Base-by-base conservation (phyloP, 345 rosid genomes). In the Arabidopsis suecica region DNA sequence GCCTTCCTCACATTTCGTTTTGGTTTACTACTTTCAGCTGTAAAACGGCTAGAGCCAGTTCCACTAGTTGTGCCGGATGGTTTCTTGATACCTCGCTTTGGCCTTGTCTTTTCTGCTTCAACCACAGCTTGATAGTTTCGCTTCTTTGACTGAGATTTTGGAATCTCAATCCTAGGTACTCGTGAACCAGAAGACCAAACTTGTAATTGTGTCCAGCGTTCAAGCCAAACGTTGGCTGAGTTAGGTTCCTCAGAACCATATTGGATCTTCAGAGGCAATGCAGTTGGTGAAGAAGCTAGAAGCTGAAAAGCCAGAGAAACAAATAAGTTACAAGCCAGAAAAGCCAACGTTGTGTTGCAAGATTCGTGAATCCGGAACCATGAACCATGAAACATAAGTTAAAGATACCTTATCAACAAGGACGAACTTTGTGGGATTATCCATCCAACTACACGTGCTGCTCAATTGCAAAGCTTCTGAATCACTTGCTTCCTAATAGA, bases 201-300 rank as follows among this genome's bases (percentile, higher is more conserved):
- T 68, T 48, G 83, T 58, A 85, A 73, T n/a, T 40, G 83, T 65
- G 89, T 83, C 97, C 98, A 93, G 64, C 95, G 88, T 73, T 76
- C 85, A 66, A 89, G 84, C 98, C 98, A 93, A 65, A 78, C 83
- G 82, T 77, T 58, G 36, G 84, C 82, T 5, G 87, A 84, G 79
- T 93, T 90, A 48, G 89, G 85, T 42, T 90, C 89, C 74, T 80
- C 86, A 14, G 71, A 73, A 72, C 74, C 83, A 74, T 84, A 86
- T 16, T 84, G 86, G 44, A 86, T 79, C 77, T 47, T 72, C 54
- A 86, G 79, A 74, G 95, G 90, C 62, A 57, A 48, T 44, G 74
- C 75, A 65, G 72, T 36, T 69, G 80, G 77, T 12, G 87, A 82
- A 50, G 90, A 78, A 65, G 76, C 84, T 77, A 93, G 72, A 81